A percentile compares a stretch with the other conserved stretches of the same genome.
These are phyloP conservation scores for Beta vulgaris DNA, from an alignment of 148 eudicot genomes.

Conservation along the genomic window DNA sequence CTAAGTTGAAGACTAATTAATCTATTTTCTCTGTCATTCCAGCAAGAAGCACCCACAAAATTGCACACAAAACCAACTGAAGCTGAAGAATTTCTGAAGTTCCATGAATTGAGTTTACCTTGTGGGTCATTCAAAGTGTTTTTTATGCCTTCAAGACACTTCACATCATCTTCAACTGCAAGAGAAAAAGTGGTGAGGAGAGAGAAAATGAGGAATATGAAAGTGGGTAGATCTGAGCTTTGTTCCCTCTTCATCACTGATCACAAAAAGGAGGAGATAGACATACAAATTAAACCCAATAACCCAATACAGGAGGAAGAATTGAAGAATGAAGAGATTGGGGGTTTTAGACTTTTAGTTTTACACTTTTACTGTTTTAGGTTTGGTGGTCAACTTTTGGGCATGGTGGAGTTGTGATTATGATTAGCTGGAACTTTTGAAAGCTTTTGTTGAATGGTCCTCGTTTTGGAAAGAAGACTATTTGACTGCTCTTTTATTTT, in stretches of 20 bases:
- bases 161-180: slow-evolving; percentile 53
- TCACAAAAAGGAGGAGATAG: neutral
- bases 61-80: slow-evolving; percentile 51
- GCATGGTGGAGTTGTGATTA: slow-evolving; percentile 2
- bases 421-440: slow-evolving; percentile 17
- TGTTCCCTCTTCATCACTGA: slow-evolving; percentile 6
- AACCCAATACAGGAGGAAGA: neutral
- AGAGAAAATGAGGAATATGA: neutral
- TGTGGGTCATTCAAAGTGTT: slow-evolving; percentile 39
- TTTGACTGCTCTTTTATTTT: neutral
- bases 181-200: neutral
- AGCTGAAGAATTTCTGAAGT: slow-evolving; percentile 41
- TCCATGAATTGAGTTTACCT: slow-evolving; percentile 45
- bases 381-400: slow-evolving; percentile 16
- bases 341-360: neutral
- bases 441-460: slow-evolving; percentile 20
- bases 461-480: neutral
- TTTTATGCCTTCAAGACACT: slow-evolving; percentile 55
- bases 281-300: neutral
- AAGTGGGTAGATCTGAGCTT: slow-evolving; percentile 20
- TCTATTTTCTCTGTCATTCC: slow-evolving; percentile 77
- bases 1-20: slow-evolving; percentile 44
- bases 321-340: neutral
- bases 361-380: no score
- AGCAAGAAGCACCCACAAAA: slow-evolving; percentile 59